Evolutionary conservation across 192 early-diverging fungal species (phyloP).

Genomic region (Rhizophlyctis rosea): DNA sequence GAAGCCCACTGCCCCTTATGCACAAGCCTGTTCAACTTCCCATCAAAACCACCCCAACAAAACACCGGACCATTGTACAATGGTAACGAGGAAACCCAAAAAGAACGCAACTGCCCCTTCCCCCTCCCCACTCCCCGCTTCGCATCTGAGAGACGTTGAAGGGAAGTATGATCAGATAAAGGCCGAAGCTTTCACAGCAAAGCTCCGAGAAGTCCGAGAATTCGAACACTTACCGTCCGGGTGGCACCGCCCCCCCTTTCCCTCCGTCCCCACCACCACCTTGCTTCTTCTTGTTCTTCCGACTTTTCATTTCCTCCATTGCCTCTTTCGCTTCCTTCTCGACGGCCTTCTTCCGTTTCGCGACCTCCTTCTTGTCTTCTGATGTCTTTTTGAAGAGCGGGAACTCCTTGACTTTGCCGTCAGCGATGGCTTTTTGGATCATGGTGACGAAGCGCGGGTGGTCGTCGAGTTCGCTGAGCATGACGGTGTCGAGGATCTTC

Average conservation of each 20-base stretch:
- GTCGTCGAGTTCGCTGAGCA: conserved; percentile 62
- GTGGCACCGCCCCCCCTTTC: conserved; percentile 50
- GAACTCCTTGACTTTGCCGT: conserved; percentile 48
- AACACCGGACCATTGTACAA: too few species aligned
- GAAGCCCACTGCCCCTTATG: too few species aligned
- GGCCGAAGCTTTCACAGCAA: too few species aligned
- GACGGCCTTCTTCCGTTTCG: conserved; percentile 52
- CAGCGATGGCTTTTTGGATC: conserved; percentile 63
- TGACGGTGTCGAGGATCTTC: conserved; percentile 59
- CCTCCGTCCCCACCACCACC: conserved; percentile 40
- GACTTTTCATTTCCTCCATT: conserved; percentile 1
- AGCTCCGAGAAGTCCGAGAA: too few species aligned
- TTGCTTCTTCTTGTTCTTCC: conserved; percentile 40
- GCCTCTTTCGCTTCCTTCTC: conserved; percentile 19
- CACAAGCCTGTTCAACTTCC: too few species aligned
- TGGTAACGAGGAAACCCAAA: too few species aligned
- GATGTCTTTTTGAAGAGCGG: conserved; percentile 45
- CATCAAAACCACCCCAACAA: too few species aligned
- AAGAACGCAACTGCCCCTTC: too few species aligned
- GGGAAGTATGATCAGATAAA: too few species aligned
- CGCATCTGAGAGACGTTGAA: too few species aligned
- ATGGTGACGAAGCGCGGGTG: conserved; percentile 58
- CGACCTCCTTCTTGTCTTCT: conserved; percentile 38
- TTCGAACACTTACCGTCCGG: too few species aligned
- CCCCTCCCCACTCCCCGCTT: too few species aligned